Base-by-base conservation (phyloP, 176 grass and related monocot species). In the Oryza glaberrima region DNA sequence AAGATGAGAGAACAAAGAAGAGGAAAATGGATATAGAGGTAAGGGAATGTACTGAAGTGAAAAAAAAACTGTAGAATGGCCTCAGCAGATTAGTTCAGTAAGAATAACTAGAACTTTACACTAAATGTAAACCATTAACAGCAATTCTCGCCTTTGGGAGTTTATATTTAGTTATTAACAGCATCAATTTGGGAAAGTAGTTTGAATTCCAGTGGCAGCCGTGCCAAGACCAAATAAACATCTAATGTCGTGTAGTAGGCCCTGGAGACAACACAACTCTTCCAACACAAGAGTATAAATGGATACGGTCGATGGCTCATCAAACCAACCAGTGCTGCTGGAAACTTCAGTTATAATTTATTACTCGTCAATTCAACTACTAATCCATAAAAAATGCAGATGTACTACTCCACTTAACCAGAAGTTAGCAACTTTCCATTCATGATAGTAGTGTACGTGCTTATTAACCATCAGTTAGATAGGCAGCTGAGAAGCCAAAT, bases 311-410 rank as follows among this genome's bases (percentile, higher is more conserved):
- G 45, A 72, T 82, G 72, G 38, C 69, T 67, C 68, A 12, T 56
- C 67, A 67, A 88, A 83, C 44, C 34, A 72, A 56, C 35, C 9
- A 58, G 44, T 36, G 47, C 52, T 77, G 17, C 34, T 45, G 36
- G 72, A 64, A 65, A 82, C 30, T 82, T 66, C 8, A 67, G 23
- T 19, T 48, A 23, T 30, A 46, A 67, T 66, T 78, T 77, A 78
- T 78, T 86, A 82, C 12, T n/a, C 11, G 23, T 45, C 56, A 73
- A 72, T 32, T 58, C 78, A 82, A 61, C 32, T 46, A 44, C 72
- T 20, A 70, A 48, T 76, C 30, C 70, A 65, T 44, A 54, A 71
- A 71, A 51, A 85, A 40, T 44, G 6, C 77, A 85, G 80, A 49
- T 40, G 52, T 65, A 81, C 70, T 45, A 14, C 25, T 40, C 43